phyloP scores from a whole-genome alignment of 768 basidiomycete species.

The Termitomyces sp. region DNA sequence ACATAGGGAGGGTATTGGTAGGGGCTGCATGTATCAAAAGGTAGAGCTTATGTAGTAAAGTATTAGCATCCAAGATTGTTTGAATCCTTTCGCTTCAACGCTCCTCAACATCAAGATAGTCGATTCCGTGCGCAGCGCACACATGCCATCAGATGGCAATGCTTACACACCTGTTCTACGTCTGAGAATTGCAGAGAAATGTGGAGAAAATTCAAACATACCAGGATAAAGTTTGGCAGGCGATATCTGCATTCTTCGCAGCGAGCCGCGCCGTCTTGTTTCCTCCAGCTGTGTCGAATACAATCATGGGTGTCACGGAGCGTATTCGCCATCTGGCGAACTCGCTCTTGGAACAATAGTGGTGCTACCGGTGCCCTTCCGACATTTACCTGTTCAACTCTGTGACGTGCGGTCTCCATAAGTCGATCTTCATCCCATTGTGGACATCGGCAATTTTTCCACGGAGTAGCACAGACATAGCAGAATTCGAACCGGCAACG shows the following conservation, averaged over 20 bases:
- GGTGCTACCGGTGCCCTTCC: constrained; percentile 26
- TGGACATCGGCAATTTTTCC: constrained; percentile 59
- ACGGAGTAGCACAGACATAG: constrained; percentile 56
- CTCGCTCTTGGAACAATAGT: constrained; percentile 23
- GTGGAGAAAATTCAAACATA: neutral
- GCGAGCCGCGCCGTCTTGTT: constrained; percentile 33
- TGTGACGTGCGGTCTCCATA: constrained; percentile 28
- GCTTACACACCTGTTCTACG: constrained; percentile 31
- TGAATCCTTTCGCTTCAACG: neutral
- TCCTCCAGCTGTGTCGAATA: constrained; percentile 38
- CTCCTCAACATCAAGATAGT: constrained; percentile 13
- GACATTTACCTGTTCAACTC: constrained; percentile 27
- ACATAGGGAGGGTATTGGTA: no score
- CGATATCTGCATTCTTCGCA: constrained; percentile 40
- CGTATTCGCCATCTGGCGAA: constrained; percentile 27
- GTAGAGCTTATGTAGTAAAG: no score
- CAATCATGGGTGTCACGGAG: constrained; percentile 57
- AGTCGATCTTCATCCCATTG: constrained; percentile 61
- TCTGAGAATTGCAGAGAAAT: neutral
- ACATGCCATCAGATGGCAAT: constrained; percentile 33
- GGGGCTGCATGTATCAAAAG: neutral
- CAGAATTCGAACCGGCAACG: constrained; percentile 57
- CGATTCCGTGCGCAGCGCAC: constrained; percentile 37
- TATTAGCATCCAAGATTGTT: neutral
- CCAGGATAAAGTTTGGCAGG: constrained; percentile 12